phyloP scores from a whole-genome alignment of 1,284 basidiomycete genomes.

The Apiotrichum gracile region DNA sequence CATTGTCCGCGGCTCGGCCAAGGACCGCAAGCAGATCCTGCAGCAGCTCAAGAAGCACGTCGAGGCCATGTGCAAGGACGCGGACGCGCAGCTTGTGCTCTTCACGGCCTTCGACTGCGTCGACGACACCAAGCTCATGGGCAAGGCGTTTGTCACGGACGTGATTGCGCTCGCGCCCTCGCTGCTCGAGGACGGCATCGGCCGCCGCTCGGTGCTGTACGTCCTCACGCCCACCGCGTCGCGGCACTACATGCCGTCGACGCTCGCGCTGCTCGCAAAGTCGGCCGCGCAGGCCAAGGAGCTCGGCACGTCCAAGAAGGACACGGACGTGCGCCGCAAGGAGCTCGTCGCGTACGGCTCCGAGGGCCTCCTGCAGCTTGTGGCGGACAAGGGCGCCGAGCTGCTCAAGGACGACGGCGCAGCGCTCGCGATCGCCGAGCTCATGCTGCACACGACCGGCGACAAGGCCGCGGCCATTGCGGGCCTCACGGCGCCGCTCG shows the following conservation, averaged over 20 bases:
- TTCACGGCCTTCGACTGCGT: conserved; percentile 81
- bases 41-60: conserved; percentile 80
- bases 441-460: conserved; percentile 73
- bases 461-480: conserved; percentile 63
- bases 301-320: conserved; percentile 70
- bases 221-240: conserved; percentile 69
- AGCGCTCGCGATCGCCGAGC: conserved; percentile 66
- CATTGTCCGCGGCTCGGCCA: conserved; percentile 70
- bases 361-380: conserved; percentile 60
- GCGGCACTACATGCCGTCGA: conserved; percentile 74
- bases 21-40: conserved; percentile 82
- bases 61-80: conserved; percentile 74
- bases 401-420: conserved; percentile 68
- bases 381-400: conserved; percentile 56
- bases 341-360: conserved; percentile 68
- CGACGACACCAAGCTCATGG: conserved; percentile 80
- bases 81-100: conserved; percentile 77
- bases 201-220: conserved; percentile 72
- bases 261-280: conserved; percentile 62
- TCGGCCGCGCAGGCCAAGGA: conserved; percentile 53
- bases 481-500: conserved; percentile 57
- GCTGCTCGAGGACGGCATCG: conserved; percentile 45
- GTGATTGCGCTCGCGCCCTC: conserved; percentile 53
- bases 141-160: conserved; percentile 64
- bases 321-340: conserved; percentile 54